These are phyloP conservation scores for Cladosporium sp. DNA, from an alignment of 2,329 filamentous ascomycete species.

Conservation along the genomic window DNA sequence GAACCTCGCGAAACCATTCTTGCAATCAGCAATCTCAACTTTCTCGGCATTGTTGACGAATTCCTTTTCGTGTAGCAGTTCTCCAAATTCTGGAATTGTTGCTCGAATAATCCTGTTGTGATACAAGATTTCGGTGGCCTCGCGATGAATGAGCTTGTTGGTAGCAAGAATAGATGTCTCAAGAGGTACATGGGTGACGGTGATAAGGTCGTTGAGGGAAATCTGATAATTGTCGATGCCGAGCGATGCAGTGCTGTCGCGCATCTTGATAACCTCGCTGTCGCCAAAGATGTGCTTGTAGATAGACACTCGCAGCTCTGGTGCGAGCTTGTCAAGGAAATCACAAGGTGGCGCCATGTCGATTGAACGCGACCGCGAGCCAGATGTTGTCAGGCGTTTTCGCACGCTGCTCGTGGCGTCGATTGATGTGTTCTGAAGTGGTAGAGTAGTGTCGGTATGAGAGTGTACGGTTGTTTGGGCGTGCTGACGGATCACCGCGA, in stretches of 20 bases:
- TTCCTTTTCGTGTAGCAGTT: neutral
- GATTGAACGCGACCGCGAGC: no score
- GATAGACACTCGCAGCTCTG: neutral
- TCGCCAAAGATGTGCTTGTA: slow-evolving; percentile 1
- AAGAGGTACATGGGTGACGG: neutral
- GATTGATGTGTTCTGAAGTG: no score
- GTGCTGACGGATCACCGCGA: neutral
- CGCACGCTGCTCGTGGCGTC: no score
- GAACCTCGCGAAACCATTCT: neutral
- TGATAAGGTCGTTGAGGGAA: neutral
- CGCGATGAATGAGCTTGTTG: slow-evolving; percentile 12
- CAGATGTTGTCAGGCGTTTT: no score
- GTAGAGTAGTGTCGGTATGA: no score
- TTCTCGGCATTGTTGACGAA: neutral
- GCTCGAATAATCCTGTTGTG: slow-evolving; percentile 7
- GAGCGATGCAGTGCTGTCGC: neutral
- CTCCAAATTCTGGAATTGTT: neutral
- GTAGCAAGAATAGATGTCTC: slow-evolving; percentile 11
- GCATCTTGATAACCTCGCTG: neutral
- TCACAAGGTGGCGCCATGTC: neutral
- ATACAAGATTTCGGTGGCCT: slow-evolving; percentile 15
- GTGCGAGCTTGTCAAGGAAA: slow-evolving; percentile 3
- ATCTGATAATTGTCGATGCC: neutral
- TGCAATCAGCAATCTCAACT: neutral
- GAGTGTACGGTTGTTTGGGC: no score